Base-by-base conservation (phyloP, 2,329 filamentous ascomycete species). In the Lecanoromycetidae sp. region DNA sequence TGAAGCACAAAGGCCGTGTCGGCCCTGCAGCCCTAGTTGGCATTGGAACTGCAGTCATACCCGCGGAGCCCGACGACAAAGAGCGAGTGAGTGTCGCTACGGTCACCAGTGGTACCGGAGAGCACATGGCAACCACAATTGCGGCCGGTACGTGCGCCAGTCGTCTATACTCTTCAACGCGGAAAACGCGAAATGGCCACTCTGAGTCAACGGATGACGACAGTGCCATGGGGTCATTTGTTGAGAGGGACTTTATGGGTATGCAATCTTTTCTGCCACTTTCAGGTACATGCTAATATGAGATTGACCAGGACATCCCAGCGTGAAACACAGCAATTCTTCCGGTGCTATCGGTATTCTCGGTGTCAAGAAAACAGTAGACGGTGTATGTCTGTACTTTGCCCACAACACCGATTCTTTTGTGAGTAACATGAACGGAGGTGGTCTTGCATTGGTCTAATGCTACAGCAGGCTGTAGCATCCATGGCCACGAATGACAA, bases 41-140 rank as follows among this genome's bases (percentile, higher is more conserved):
- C 6, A 79, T 96, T 44, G 91, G 91, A 47, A 90, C 87, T 17
- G 84, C 86, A 29, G 82, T 98, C 23, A 76, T 95, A n/a, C 90
- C 90, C 1, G 70, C 72, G 22, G 79, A 87, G 52, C 69, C 76
- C 2, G 72, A 77, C 25, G 88, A 95, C 58, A 69, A 76, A 5
- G 78, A 85, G 2, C 69, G 72, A 37, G 74, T 79, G 6, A 78
- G 75, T 37, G 86, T 94, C 23, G 90, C 87, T 25, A 80, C 82
- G 22, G 87, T 95, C 19, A 93, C 87, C 32, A 94, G 87, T 60
- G 91, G 91, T 23, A 98, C 91, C 2, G 91, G 91, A 39, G 91
- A 98, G 66, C 91, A 98, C 61, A 98, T 98, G 84, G 85, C 87
- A 29, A 95, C 90, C 0, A 93, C 88, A 0, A 82, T 93, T 74